Percentiles rank a stretch among this genome's conserved stretches.
These are phyloP conservation scores for Fusarium aywerte DNA, from an alignment of 2,329 filamentous ascomycete species.

Conservation along the genomic window DNA sequence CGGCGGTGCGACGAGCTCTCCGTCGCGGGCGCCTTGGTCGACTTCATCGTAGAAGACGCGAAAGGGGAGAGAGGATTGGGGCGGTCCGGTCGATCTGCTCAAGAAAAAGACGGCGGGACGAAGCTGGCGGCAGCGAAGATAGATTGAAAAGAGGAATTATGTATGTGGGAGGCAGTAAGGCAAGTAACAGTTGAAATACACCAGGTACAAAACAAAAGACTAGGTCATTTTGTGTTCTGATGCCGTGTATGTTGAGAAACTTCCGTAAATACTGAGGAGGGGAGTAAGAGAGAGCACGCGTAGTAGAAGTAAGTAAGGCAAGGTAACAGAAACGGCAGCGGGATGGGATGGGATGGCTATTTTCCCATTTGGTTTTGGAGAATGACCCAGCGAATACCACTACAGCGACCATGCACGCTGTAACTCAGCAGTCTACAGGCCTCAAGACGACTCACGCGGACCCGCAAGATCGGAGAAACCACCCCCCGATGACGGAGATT, in stretches of 20 bases:
- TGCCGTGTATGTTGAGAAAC: conserved; percentile 29
- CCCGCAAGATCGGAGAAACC: conserved; percentile 40
- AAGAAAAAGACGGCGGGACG: conserved; percentile 33
- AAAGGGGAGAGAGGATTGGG: conserved; percentile 31
- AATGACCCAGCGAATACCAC: conserved; percentile 33
- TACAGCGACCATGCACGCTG: conserved; percentile 21
- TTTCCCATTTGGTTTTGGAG: conserved; percentile 44
- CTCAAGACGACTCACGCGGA: conserved; percentile 20
- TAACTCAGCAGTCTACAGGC: conserved; percentile 12
- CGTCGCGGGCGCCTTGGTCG: conserved; percentile 59
- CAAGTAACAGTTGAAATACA: conserved; percentile 39
- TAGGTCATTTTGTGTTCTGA: conserved; percentile 44
- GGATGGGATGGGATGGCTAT: conserved; percentile 33
- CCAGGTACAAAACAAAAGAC: conserved; percentile 29
- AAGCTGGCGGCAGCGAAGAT: conserved; percentile 34
- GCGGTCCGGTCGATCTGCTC: conserved; percentile 39
- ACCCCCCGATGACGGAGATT: conserved; percentile 38
- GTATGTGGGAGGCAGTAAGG: conserved; percentile 17
- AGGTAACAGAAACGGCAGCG: conserved; percentile 34
- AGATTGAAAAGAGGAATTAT: conserved; percentile 27
- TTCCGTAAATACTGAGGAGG: conserved; percentile 35
- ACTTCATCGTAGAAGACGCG: conserved; percentile 61
- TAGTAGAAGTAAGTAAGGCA: conserved; percentile 17
- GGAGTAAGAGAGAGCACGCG: conserved; percentile 42
- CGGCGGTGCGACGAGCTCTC: conserved; percentile 64